Conservation (phyloP, 495 filamentous ascomycete species). For the Hyaloscypha bicolor region DNA sequence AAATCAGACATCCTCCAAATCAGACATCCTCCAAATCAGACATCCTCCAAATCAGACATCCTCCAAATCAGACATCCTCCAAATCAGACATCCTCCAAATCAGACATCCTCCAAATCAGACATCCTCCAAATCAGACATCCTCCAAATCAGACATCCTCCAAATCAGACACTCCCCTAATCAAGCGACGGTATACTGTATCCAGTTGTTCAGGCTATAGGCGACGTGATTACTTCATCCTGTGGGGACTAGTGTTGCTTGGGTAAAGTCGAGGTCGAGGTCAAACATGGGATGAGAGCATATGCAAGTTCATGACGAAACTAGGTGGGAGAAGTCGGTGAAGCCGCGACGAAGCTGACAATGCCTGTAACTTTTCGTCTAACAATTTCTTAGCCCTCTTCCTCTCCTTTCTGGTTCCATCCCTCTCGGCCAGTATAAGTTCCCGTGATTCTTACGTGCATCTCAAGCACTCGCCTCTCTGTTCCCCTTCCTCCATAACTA, state of each 20-base stretch:
- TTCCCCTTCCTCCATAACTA: conserved; percentile 26
- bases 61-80: too few relatives aligned
- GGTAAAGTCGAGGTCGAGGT: conserved; percentile 1
- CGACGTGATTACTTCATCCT: conserved; percentile 1
- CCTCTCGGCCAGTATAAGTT: conserved; percentile 6
- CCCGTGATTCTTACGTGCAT: conserved; percentile 10
- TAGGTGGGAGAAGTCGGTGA: background rate
- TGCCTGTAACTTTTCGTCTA: conserved; percentile 9
- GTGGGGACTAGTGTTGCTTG: background rate
- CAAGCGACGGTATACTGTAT: background rate
- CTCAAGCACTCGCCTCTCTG: conserved; percentile 5
- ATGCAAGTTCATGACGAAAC: conserved; percentile 2
- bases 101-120: too few relatives aligned
- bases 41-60: background rate
- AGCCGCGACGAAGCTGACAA: background rate
- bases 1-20: background rate
- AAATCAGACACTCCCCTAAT: conserved; percentile 1
- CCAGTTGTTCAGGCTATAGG: background rate
- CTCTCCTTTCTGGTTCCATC: background rate
- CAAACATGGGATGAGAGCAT: too few relatives aligned
- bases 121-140: too few relatives aligned
- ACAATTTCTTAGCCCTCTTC: conserved; percentile 16
- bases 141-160: too few relatives aligned
- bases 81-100: too few relatives aligned
- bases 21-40: background rate